Percentiles rank a stretch among this genome's conserved stretches.
Conservation (phyloP, 352 stramenopile species). For the Phytophthora gonapodyides region DNA sequence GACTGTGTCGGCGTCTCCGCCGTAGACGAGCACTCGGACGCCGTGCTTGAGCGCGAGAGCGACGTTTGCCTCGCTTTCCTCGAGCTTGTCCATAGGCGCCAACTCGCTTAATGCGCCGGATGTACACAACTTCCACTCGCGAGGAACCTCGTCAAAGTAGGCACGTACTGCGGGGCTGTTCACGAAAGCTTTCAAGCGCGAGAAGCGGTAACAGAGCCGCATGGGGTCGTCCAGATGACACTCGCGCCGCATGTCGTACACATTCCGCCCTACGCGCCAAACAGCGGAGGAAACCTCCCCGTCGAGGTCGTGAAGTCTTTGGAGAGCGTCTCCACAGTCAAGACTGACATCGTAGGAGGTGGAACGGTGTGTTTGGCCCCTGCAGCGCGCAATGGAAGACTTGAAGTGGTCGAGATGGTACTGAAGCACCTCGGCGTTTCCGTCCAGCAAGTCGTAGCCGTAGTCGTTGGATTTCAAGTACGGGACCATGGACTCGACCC, state of each 20-base stretch:
- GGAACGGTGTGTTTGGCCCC: neutral
- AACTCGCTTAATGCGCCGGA: slow-evolving; percentile 23
- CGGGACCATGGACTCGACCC: slow-evolving; percentile 52
- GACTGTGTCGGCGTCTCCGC: slow-evolving; percentile 68
- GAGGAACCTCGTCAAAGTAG: slow-evolving; percentile 48
- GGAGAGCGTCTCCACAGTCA: slow-evolving; percentile 33
- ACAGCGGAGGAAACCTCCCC: slow-evolving; percentile 19
- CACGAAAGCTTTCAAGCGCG: slow-evolving; percentile 58
- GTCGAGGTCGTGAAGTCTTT: slow-evolving; percentile 23
- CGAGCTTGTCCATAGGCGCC: slow-evolving; percentile 43
- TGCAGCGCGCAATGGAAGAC: slow-evolving; percentile 21
- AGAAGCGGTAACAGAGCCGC: slow-evolving; percentile 70
- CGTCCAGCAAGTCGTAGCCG: slow-evolving; percentile 42
- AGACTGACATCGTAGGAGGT: neutral
- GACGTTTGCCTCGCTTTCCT: slow-evolving; percentile 65
- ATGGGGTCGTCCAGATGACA: slow-evolving; percentile 58
- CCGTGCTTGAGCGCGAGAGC: slow-evolving; percentile 46
- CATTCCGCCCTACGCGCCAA: slow-evolving; percentile 43
- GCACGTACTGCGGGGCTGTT: slow-evolving; percentile 44
- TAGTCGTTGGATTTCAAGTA: slow-evolving; percentile 57
- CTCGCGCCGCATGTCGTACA: slow-evolving; percentile 68
- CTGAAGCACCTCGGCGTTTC: slow-evolving; percentile 10
- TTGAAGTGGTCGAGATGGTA: slow-evolving; percentile 26
- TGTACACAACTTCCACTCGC: slow-evolving; percentile 59
- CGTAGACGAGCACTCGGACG: slow-evolving; percentile 80